Percentiles rank a stretch among this genome's conserved stretches.
Evolutionary conservation across 345 rosid species (phyloP).

Genomic region (Camelina laxa): DNA sequence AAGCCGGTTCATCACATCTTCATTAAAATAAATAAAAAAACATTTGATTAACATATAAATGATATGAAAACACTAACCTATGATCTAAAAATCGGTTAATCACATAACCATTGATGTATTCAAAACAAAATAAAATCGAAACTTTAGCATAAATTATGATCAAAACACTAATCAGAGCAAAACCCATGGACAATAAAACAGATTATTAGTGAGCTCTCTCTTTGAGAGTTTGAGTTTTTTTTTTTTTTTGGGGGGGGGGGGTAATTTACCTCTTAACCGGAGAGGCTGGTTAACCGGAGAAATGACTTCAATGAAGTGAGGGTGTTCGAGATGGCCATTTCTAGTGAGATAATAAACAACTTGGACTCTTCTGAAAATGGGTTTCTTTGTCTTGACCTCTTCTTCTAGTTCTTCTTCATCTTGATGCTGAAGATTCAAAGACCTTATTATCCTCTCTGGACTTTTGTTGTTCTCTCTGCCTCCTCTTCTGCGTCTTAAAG

Average conservation of each 20-base stretch:
- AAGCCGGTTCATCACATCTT: constrained; percentile 76
- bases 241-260: too few species aligned
- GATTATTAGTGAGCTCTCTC: background rate
- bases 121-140: background rate
- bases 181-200: background rate
- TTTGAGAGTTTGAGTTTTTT: background rate
- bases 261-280: constrained; percentile 68
- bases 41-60: background rate
- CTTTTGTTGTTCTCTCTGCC: constrained; percentile 41
- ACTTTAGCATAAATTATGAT: background rate
- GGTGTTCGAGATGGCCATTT: constrained; percentile 92
- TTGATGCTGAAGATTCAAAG: constrained; percentile 30
- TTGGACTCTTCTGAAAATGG: constrained; percentile 54
- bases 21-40: background rate
- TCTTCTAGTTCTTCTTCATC: constrained; percentile 30
- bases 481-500: constrained; percentile 38
- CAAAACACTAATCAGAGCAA: background rate
- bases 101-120: background rate
- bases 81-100: background rate
- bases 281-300: constrained; percentile 70
- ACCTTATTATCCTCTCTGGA: constrained; percentile 42
- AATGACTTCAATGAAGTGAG: constrained; percentile 84
- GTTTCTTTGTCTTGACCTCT: constrained; percentile 29
- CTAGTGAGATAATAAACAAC: constrained; percentile 87
- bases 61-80: background rate